Conservation (phyloP, 1,139 yeast genomes). For the Debaryomyces udenii region DNA sequence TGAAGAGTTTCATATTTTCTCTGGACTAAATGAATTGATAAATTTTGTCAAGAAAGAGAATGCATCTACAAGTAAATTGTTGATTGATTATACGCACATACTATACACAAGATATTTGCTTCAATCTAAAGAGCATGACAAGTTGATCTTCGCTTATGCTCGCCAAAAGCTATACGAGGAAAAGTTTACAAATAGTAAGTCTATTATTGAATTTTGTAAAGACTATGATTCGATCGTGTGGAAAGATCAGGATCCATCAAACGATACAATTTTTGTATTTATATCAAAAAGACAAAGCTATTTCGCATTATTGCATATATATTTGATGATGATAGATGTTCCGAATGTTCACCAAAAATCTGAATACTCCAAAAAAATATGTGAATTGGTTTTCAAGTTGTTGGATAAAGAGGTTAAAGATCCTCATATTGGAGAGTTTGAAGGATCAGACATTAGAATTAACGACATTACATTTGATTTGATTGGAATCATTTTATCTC, state of each 20-base stretch:
- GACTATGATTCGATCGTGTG: slow-evolving; percentile 7
- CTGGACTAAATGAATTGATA: slow-evolving; percentile 8
- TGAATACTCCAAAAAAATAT: slow-evolving; percentile 19
- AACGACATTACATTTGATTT: slow-evolving; percentile 11
- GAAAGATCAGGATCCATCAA: slow-evolving; percentile 1
- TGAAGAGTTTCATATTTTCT: slow-evolving; percentile 7
- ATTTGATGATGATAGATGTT: slow-evolving; percentile 9
- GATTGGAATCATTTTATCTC: slow-evolving; percentile 17
- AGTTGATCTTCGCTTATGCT: not conserved
- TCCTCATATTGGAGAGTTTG: not conserved
- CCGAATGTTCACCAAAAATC: not conserved
- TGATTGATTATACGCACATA: not conserved
- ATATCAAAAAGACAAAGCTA: slow-evolving; percentile 10
- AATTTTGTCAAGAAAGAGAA: not conserved
- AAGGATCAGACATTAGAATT: not conserved
- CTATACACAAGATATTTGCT: not conserved
- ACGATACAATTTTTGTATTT: slow-evolving; percentile 1
- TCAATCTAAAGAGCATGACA: not conserved
- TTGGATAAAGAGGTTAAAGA: slow-evolving; percentile 14
- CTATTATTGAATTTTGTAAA: slow-evolving; percentile 2
- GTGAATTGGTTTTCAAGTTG: slow-evolving; percentile 16
- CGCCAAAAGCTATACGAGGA: slow-evolving; percentile 1
- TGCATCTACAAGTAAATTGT: not conserved
- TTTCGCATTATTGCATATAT: slow-evolving; percentile 14
- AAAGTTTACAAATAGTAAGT: slow-evolving; percentile 1